These are phyloP conservation scores for Hemerocallis citrina DNA, from an alignment of 106 monocot species.

Conservation along the genomic window DNA sequence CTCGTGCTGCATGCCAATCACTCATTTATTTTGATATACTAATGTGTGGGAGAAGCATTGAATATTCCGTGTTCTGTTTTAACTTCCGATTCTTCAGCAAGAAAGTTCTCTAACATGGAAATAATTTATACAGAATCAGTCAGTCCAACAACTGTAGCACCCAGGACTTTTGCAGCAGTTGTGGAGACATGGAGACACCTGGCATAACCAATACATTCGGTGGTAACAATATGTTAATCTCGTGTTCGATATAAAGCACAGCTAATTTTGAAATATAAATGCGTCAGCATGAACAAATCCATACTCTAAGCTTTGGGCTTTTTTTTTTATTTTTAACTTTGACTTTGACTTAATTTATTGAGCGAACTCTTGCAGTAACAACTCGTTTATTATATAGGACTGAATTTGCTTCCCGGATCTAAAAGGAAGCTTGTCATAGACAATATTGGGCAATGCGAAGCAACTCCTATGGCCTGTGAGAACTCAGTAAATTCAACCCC, in stretches of 20 bases:
- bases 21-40: too few relatives aligned
- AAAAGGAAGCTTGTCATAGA: slow-evolving; percentile 41
- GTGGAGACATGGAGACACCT: slow-evolving; percentile 26
- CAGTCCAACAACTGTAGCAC: slow-evolving; percentile 19
- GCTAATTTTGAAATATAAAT: too few relatives aligned
- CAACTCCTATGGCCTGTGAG: background rate
- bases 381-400: slow-evolving; percentile 22
- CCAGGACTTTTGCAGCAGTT: slow-evolving; percentile 18
- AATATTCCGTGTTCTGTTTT: too few relatives aligned
- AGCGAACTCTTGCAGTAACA: background rate
- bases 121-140: slow-evolving; percentile 24
- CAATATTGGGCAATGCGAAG: slow-evolving; percentile 8
- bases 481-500: background rate
- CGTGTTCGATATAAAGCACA: background rate
- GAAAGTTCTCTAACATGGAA: too few relatives aligned
- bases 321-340: too few relatives aligned
- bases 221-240: slow-evolving; percentile 14
- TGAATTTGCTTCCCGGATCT: slow-evolving; percentile 50
- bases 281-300: background rate
- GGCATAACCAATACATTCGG: slow-evolving; percentile 43
- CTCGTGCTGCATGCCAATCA: too few relatives aligned
- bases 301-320: background rate
- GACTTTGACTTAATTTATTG: too few relatives aligned
- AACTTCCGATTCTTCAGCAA: too few relatives aligned
- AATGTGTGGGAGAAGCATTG: too few relatives aligned